Evolutionary conservation across 441 rosid species (phyloP), one percentile per base, ranked within the genome.

Genomic region (Populus hybrid): DNA sequence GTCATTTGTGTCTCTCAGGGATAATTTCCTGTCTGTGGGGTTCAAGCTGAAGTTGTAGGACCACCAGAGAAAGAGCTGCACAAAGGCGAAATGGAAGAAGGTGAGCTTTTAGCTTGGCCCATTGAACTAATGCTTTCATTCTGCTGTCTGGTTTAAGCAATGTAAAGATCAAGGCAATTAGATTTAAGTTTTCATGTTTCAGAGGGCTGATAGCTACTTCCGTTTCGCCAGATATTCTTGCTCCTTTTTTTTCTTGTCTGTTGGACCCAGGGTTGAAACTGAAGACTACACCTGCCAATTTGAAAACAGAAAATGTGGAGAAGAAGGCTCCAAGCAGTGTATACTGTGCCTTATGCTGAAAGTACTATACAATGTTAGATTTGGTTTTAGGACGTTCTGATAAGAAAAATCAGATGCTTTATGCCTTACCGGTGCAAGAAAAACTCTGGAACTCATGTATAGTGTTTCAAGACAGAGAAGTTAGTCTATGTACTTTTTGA

Each of bases 31-130:
- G 26, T 84, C 86, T 1, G 76, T 78, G 10, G 87, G 87, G 12
- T 84, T 82, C 76, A 86, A 86, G 31, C 79, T 90, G 78, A 84
- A 84, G 83, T 78, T 90, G 79, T 88, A 67, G 81, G 59, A 16
- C 59, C 59, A 14, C 6, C 7, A 16, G 59, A 50, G n/a, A 50
- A 16, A 50, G n/a, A 50, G 59, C 20, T 7, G 20, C n/a, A 50
- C 59, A 50, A 4, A 4, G 59, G 59, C 59, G n/a, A 50, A 50
- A 50, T 50, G 59, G 18, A 50, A 50, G 59, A 14, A 50, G 59
- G 59, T 4, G n/a, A 50, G 59, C 59, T 50, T 45, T 50, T 50
- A 11, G 59, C 0, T 16, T 4, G 59, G 59, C n/a, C n/a, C 59
- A 14, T 1, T 50, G n/a, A 50, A 50, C 59, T 1, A 16, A 50